These are phyloP conservation scores for Arctostaphylos glauca DNA, from an alignment of 148 eudicot genomes.

Conservation along the genomic window DNA sequence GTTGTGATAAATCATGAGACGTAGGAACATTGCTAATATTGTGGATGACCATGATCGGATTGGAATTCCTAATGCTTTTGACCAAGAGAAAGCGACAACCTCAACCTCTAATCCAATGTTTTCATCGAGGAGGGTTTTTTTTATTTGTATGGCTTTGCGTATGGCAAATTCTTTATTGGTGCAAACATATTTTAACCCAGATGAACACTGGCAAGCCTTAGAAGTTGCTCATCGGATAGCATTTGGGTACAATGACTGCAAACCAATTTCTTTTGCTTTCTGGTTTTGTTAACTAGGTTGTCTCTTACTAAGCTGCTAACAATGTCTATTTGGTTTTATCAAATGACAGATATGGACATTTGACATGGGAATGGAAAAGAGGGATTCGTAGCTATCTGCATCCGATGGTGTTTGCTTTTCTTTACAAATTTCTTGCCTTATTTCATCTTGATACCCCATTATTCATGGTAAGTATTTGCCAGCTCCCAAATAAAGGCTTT, in stretches of 20 bases:
- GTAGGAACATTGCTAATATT: conserved; percentile 34
- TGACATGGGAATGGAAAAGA: conserved; percentile 92
- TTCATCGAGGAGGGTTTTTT: conserved; percentile 46
- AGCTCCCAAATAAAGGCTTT: not conserved
- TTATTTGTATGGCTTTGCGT: conserved; percentile 52
- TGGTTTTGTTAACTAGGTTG: not conserved
- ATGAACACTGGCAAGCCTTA: conserved; percentile 96
- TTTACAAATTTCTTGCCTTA: conserved; percentile 72
- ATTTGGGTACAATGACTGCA: conserved; percentile 54
- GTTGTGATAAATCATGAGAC: conserved; percentile 42
- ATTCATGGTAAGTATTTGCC: conserved; percentile 57
- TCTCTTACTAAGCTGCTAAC: conserved; percentile 18
- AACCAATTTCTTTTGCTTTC: not conserved
- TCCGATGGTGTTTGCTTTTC: conserved; percentile 73
- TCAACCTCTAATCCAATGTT: conserved; percentile 16
- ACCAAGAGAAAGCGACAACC: conserved; percentile 20
- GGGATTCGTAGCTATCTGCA: conserved; percentile 90
- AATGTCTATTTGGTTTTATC: conserved; percentile 14
- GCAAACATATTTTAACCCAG: conserved; percentile 93
- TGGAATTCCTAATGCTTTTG: conserved; percentile 17
- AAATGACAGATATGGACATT: conserved; percentile 73
- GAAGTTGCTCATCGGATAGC: conserved; percentile 85
- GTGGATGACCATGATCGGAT: conserved; percentile 11
- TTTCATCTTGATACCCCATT: conserved; percentile 73
- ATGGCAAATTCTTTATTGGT: conserved; percentile 64